phyloP scores from a whole-genome alignment of 495 filamentous ascomycete genomes.

The Podospora tetraspora region DNA sequence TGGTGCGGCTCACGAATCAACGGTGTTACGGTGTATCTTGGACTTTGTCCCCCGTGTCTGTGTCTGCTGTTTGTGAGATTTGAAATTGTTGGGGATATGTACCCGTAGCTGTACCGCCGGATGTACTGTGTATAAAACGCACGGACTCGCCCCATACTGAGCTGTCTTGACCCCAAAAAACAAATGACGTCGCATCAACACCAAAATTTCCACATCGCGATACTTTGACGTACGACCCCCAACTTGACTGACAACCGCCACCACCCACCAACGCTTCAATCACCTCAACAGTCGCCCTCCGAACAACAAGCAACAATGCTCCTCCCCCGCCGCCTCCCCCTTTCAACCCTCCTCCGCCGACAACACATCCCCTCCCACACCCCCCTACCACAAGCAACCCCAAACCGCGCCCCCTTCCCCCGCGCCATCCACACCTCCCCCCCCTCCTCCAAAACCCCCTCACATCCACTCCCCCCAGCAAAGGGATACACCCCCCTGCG shows the following conservation, averaged over 20 bases:
- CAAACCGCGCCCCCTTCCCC: background rate
- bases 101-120: background rate
- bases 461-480: background rate
- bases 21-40: background rate
- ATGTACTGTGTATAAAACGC: background rate
- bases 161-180: background rate
- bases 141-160: background rate
- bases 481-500: background rate
- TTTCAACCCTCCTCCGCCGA: background rate
- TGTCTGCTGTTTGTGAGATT: background rate
- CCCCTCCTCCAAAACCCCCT: background rate
- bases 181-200: background rate
- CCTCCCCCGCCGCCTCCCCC: background rate
- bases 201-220: background rate
- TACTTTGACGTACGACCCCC: background rate
- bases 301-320: background rate
- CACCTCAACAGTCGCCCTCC: background rate
- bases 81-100: background rate
- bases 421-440: background rate
- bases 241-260: too few species aligned
- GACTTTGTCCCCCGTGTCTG: background rate
- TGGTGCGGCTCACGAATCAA: background rate
- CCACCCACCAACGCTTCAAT: too few species aligned
- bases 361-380: background rate
- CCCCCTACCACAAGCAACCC: background rate